Evolutionary conservation across 345 rosid species (phyloP), one percentile per base, ranked within the genome.

Genomic region (Moricandia arvensis): DNA sequence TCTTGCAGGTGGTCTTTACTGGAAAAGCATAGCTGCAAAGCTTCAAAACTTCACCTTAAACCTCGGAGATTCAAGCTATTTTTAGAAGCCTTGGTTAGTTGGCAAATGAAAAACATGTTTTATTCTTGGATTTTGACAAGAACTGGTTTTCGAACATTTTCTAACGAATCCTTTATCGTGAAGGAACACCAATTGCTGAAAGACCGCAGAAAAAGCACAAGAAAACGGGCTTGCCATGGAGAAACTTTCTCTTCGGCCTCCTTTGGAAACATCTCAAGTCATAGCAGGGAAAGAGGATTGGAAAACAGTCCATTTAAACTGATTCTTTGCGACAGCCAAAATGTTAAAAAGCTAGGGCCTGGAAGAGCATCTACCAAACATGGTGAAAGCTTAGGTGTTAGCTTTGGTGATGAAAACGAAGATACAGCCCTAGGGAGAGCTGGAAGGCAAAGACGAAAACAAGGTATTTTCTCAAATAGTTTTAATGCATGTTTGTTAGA

Each of bases 11-110:
- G 99, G 98, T 91, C 99, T 78, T 85, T 96, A 74, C 82, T 96
- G 83, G 99, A 93, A 82, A 96, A 93, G 79, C 89, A 96, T 79
- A 93, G 97, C 80, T 96, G 96, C 83, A 93, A 91, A 86, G 98
- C 98, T 76, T 96, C 99, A 75, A 96, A 96, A 84, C 98, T 96
- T 85, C 99, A 93, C 81, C 80, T 90, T 68, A 96, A 91, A 84
- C 99, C 98, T 1, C 88, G 99, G 71, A 87, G 98, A 81, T 93
- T 90, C 76, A 96, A 96, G 85, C 80, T 91, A 74, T 96, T 96
- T 82, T 54, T 93, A 77, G 99, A 96, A 80, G 93, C 98, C 67
- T 84, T 96, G 98, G 99, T 96, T 71, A 88, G 98, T 86, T 74
- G 66, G 59, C 53, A 38, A 27, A 75, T 41, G 74, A 43, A 68